A percentile compares a stretch with the other conserved stretches of the same genome.
phyloP scores from a whole-genome alignment of 192 early-diverging fungal species.

The Coemansia sp. region DNA sequence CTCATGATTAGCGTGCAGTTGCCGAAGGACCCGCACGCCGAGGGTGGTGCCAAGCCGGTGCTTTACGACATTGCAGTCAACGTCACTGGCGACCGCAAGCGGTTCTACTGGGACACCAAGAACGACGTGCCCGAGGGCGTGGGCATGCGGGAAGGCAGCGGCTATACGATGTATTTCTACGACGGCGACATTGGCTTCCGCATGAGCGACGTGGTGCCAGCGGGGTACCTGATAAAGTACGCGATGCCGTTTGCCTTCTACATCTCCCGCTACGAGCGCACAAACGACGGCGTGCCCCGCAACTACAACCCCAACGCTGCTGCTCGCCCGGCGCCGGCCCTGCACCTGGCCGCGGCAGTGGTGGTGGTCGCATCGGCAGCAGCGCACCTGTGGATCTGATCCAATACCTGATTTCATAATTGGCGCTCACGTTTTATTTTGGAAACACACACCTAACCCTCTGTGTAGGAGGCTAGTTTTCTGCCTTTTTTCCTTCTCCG shows the following conservation, averaged over 20 bases:
- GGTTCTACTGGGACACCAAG: constrained; percentile 52
- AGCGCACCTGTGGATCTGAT: constrained; percentile 5
- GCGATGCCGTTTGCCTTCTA: constrained; percentile 53
- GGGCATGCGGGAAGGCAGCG: constrained; percentile 51
- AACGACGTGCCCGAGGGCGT: constrained; percentile 51
- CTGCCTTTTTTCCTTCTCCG: no score
- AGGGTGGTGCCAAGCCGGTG: constrained; percentile 33
- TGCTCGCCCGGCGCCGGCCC: constrained; percentile 10
- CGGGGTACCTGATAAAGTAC: constrained; percentile 50
- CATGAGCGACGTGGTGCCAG: constrained; percentile 50
- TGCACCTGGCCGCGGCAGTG: constrained; percentile 7
- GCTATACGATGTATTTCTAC: constrained; percentile 52
- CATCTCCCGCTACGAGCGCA: constrained; percentile 43
- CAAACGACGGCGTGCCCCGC: constrained; percentile 48
- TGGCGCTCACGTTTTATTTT: no score
- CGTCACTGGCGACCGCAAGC: constrained; percentile 36
- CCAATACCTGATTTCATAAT: no score
- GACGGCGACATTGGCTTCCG: constrained; percentile 51
- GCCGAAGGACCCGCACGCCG: constrained; percentile 44
- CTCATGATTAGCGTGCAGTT: constrained; percentile 52
- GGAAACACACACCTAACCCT: no score
- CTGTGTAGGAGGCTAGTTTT: no score
- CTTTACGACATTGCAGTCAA: constrained; percentile 50
- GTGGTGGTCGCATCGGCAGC: constrained; percentile 2
- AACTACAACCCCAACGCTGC: constrained; percentile 47